Conservation (phyloP, 768 basidiomycete genomes). For the Suillus tomentosus region DNA sequence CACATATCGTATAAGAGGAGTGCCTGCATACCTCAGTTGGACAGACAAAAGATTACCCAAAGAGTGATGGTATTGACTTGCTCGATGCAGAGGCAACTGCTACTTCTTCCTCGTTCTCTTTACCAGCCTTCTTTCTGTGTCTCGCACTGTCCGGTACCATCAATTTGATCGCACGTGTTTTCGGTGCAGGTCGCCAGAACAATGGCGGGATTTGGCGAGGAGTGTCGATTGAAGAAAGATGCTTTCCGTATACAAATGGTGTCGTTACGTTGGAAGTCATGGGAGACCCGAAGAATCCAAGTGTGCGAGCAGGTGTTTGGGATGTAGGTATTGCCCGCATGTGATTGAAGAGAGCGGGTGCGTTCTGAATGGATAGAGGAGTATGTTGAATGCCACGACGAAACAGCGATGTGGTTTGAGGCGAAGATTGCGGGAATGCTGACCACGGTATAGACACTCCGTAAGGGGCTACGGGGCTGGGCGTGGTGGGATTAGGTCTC, state of each 20-base stretch:
- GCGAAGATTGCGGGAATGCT: not conserved
- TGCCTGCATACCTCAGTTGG: not conserved
- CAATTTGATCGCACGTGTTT: not conserved
- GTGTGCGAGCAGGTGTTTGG: not conserved
- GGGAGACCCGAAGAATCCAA: not conserved
- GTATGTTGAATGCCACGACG: not conserved
- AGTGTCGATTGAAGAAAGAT: not conserved
- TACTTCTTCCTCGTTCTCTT: not conserved
- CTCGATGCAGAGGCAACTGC: no score
- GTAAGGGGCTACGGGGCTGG: not conserved
- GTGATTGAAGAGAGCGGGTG: not conserved
- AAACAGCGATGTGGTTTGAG: not conserved
- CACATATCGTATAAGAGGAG: not conserved
- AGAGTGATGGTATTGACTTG: not conserved
- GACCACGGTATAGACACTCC: not conserved
- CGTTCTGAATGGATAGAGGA: not conserved
- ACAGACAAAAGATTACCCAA: not conserved
- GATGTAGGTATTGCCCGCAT: not conserved
- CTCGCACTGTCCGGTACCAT: not conserved
- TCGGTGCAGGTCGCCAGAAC: conserved; percentile 1
- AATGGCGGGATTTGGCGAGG: not conserved
- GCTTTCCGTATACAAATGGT: not conserved
- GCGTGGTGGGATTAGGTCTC: not conserved
- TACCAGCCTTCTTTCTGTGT: not conserved
- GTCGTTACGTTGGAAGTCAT: not conserved